Conservation (phyloP, 371 early-diverging fungal genomes). For the Mucor piriformis region DNA sequence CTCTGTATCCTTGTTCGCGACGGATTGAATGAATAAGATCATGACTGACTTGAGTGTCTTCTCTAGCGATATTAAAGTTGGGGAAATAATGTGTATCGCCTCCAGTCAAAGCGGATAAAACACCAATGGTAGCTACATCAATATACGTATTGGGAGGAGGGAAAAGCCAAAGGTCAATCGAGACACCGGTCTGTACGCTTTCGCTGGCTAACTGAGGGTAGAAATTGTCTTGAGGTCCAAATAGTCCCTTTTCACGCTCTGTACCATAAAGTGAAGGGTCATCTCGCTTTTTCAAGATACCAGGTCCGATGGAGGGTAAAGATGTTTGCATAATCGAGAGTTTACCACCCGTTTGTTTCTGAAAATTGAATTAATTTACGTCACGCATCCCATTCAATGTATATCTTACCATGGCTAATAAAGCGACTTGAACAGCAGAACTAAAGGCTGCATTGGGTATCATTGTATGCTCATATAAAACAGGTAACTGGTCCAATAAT, state of each 20-base stretch:
- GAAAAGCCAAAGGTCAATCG: conserved; percentile 88
- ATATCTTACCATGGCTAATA: conserved; percentile 67
- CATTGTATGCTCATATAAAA: conserved; percentile 79
- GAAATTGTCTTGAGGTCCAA: conserved; percentile 82
- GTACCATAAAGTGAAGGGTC: conserved; percentile 85
- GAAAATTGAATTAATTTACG: background rate
- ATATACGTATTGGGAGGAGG: conserved; percentile 73
- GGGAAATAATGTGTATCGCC: conserved; percentile 84
- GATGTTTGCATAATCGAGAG: conserved; percentile 81
- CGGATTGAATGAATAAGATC: conserved; percentile 60
- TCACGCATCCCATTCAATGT: background rate
- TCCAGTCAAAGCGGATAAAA: conserved; percentile 82
- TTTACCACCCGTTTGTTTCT: conserved; percentile 84
- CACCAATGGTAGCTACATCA: conserved; percentile 86
- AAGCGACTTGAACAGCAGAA: conserved; percentile 80
- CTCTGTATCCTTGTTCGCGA: conserved; percentile 83
- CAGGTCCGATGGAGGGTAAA: conserved; percentile 87
- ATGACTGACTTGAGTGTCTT: conserved; percentile 66
- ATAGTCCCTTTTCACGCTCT: conserved; percentile 89
- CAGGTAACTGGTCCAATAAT: conserved; percentile 81
- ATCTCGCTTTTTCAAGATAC: conserved; percentile 82
- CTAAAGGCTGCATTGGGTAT: conserved; percentile 79
- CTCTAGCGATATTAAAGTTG: conserved; percentile 64
- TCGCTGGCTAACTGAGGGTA: conserved; percentile 84
- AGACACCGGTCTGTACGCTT: conserved; percentile 78